These are phyloP conservation scores for Diaporthe vaccinii DNA, from an alignment of 2,329 filamentous ascomycete species.

Conservation along the genomic window DNA sequence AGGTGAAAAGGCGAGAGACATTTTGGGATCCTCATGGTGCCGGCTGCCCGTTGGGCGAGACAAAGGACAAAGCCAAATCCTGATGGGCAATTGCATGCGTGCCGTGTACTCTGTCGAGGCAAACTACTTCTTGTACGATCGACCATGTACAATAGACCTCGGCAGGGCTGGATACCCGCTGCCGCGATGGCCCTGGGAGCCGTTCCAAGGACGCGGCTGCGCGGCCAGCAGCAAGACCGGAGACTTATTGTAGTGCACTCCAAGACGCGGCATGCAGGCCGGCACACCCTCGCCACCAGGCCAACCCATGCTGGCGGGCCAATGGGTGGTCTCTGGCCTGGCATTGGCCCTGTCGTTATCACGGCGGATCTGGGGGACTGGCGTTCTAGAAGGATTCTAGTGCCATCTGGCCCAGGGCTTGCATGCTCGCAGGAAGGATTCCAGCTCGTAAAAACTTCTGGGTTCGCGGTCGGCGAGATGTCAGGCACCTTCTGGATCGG, in stretches of 20 bases:
- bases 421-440: constrained; percentile 16
- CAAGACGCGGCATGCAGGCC: not conserved
- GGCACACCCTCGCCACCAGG: constrained; percentile 3
- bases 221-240: not conserved
- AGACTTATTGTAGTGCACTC: not conserved
- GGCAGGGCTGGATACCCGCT: not conserved
- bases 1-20: no score
- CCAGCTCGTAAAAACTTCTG: constrained; percentile 7
- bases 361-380: not conserved
- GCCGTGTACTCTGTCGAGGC: not conserved
- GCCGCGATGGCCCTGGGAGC: not conserved
- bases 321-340: not conserved
- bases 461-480: not conserved
- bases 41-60: not conserved
- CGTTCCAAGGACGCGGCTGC: not conserved
- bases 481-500: constrained; percentile 28
- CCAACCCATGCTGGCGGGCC: not conserved
- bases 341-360: constrained; percentile 26
- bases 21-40: not conserved
- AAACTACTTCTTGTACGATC: not conserved
- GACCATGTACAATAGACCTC: not conserved
- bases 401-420: not conserved
- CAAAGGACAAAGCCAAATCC: not conserved
- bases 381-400: constrained; percentile 38
- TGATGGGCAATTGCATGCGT: not conserved